Evolutionary conservation across 768 basidiomycete species (phyloP), one percentile per base, ranked within the genome.

Genomic region (Lactifluus rugatus): DNA sequence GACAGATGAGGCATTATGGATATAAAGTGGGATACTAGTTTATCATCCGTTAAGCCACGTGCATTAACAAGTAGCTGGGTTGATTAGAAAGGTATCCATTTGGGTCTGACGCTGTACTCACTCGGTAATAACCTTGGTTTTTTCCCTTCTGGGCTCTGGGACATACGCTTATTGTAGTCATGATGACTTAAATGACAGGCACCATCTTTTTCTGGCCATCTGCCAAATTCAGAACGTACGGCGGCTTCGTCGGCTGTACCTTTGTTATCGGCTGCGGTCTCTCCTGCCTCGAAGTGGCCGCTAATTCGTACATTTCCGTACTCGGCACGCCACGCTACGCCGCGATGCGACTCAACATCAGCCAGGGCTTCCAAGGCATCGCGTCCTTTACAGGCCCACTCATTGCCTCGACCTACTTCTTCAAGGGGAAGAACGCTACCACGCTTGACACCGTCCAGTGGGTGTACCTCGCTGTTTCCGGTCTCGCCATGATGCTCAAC

Each of bases 161-260:
- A 65, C 63, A 52, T 62, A 67, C 17, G 37, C 53, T 39, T 5
- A 34, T 34, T 42, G 13, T 5, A 16, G 34, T 6, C 51, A 5
- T 36, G 36, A 23, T 19, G 16, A 39, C 42, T 5, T 44, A 34
- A 7, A 46, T 60, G 61, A 42, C 70, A 72, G 86, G 87, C 49
- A 87, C 86, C 23, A 76, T 89, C 61, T 82, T 87, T 69, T 89
- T 87, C 74, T 88, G 86, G 87, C 84, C 85, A 17, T 84, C 82
- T 42, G 85, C 86, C 37, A 81, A 77, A 64, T 87, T 76, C 66
- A 73, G 73, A 53, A 81, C 77, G 64, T 89, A 85, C 57, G 82
- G 81, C 31, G 86, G 85, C 21, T 88, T 89, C 66, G 83, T 89
- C 32, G 82, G 82, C 25, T 83, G 82, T 67, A 88, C 86, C 1